Evolutionary conservation across 208 protist species (phyloP).

Genomic region (Trypanosoma cruzi): DNA sequence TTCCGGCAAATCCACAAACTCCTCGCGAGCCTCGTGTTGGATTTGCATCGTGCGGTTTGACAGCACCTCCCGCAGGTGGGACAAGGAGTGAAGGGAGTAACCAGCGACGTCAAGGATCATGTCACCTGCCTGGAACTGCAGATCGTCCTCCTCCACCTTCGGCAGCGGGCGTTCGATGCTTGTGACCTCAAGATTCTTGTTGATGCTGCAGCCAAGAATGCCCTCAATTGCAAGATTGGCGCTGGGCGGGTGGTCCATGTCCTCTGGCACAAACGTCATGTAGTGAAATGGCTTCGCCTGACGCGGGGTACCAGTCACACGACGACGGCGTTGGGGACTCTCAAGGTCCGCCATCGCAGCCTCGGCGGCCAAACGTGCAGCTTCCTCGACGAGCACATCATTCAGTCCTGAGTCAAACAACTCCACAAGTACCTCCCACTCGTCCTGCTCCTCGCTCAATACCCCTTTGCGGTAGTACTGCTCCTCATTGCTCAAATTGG

Average conservation of each 20-base stretch:
- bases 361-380: conserved; percentile 21
- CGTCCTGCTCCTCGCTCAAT: conserved; percentile 71
- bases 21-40: conserved; percentile 69
- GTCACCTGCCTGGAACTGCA: conserved; percentile 86
- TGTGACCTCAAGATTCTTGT: conserved; percentile 89
- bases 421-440: conserved; percentile 64
- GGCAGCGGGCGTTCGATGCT: conserved; percentile 71
- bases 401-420: conserved; percentile 52
- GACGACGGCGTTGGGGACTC: conserved; percentile 40
- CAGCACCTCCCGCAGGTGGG: conserved; percentile 85
- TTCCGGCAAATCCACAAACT: conserved; percentile 71
- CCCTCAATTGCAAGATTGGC: conserved; percentile 77
- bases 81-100: conserved; percentile 82
- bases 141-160: conserved; percentile 61
- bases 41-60: conserved; percentile 80
- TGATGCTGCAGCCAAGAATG: conserved; percentile 83
- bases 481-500: conserved; percentile 52
- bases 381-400: conserved; percentile 45
- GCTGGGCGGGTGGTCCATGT: conserved; percentile 86
- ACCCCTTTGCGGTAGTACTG: conserved; percentile 71
- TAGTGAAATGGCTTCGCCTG: conserved; percentile 85
- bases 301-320: conserved; percentile 45
- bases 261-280: conserved; percentile 83
- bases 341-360: conserved; percentile 21
- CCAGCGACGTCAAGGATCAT: conserved; percentile 89